Evolutionary conservation across 257 asterid genomes (phyloP), one percentile per base, ranked within the genome.

Genomic region (Gardenia jasminoides): DNA sequence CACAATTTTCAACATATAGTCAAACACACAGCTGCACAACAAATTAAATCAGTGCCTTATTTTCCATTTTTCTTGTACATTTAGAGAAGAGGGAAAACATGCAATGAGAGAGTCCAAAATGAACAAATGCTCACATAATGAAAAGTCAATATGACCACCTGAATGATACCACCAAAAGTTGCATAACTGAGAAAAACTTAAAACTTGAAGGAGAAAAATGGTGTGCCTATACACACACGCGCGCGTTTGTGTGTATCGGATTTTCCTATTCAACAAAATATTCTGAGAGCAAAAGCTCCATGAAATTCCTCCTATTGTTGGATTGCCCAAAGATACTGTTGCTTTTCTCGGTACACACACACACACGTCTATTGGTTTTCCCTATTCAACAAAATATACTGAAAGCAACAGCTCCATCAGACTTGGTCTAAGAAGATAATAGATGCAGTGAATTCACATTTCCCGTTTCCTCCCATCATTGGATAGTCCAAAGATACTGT

Each of bases 1-100:
- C 44, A 77, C 5, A 44, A 62, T 43, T 47, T 76, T 58, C 77
- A 75, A 79, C 66, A 65, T 61, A 70, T 31, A 67, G 59, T 64
- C 31, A 67, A 61, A 12, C 16, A 67, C n/a, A 68, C 17, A 67
- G 70, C 64, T 44, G 67, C 48, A 4, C 16, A 62, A 44, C 36
- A n/a, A 61, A 43, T 13, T 43, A 39, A 12, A 16, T 30, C 41
- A 66, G 6, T 65, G 1, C 33, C 41, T 66, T 66, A 30, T 13
- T 30, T 17, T 66, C 3, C 10, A 13, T 16, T 6, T 15, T 4
- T 5, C 17, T 65, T 66, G 43, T 66, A 66, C 36, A 66, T 7
- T 6, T 39, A 66, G 70, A 15, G 70, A 30, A 28, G 70, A 16
- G 33, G 0, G 17, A 10, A 30, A 65, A 33, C 13, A 67, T 17